Base-by-base conservation (phyloP, 2,329 filamentous ascomycete genomes). In the Aotearoamyces nothofagi region DNA sequence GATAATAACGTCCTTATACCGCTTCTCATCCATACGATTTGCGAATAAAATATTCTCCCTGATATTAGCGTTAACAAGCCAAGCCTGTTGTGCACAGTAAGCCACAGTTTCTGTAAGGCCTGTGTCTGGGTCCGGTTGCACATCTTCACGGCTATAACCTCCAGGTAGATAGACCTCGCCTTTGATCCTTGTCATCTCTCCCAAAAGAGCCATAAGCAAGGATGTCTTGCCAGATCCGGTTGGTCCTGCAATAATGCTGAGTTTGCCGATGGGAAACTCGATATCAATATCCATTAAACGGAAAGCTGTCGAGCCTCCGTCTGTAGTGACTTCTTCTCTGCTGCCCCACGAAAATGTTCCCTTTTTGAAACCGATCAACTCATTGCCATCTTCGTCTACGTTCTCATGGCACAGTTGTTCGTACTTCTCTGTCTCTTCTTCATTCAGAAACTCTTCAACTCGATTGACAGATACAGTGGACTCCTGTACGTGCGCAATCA, bases 401-500 rank as follows among this genome's bases (percentile, higher is more conserved):
- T 78, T 78, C 36, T 78, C 70, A 15, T 70, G 59, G 9, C 75
- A 69, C 2, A 98, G 65, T 48, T 96, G 90, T 20, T 69, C 62
- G 48, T 94, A 96, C 52, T 98, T 98, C 33, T 92, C 83, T 0
- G 90, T 98, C 57, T 98, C 90, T 5, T 90, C 84, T 50, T 98
- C 90, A 33, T 67, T 75, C 23, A 98, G 55, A 45, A 94, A 98
- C 43, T 92, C 80, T 47, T 98, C 87, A 5, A 98, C 82, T 61
- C 90, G 86, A 46, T 94, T 86, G 29, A 98, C 75, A 0, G 90
- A 98, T 12, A 98, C 87, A 57, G 92, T 92, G 14, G 86, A 82
- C 55, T 98, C 90, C 56, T 94, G 84, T 4, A 98, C 86, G 55
- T 96, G 90, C 8, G 90, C 90, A 47, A 96, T 78, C 90, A 98